Base-by-base conservation (phyloP, 1,284 basidiomycete genomes). In the Pascua sp. region DNA sequence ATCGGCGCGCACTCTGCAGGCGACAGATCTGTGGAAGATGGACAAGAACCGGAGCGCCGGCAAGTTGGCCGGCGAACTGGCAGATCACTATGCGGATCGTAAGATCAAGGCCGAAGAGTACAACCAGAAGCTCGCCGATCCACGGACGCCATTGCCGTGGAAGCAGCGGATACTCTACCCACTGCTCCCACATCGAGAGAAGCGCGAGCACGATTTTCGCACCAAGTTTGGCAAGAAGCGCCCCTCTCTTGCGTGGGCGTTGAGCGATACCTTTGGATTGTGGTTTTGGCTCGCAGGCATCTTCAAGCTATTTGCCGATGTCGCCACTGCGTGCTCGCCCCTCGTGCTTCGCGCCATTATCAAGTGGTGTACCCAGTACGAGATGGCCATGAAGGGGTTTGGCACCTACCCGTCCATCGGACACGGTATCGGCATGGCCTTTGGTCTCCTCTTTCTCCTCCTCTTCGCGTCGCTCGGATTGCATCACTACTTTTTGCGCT, bases 1-100 rank as follows among this genome's bases (percentile, higher is more conserved):
- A 13, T 78, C 80, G 11, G 82, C 85, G 13, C 83, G 91, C 7
- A 87, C 91, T 1, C 81, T 95, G 5, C 87, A 92, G 71, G 84
- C 86, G 0, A 79, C 86, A 0, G 92, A 96, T 75, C 80, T 95
- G n/a, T 94, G 88, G 82, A 87, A 85, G 71, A 84, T 94, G 46
- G 85, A 86, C 60, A 68, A 73, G 2, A 67, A 66, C 7, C 69
- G 78, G 48, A 82, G 85, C 48, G 78, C 85, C 13, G 83, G 83
- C 17, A 79, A 78, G 13, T 83, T 92, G 47, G 86, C 88, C 1
- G 78, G 83, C 8, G 79, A 78, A 42, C 87, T 96, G 38, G 77
- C 82, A 24, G 75, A 74, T 1, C 86, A 86, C 1, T 94, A 88
- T 72, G 83, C 86, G 42, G 75, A 78, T 13, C 82, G 89, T 7